Percentiles rank a stretch among this genome's conserved stretches.
phyloP scores from a whole-genome alignment of 2,329 filamentous ascomycete genomes.

The Trichoderma pleuroti region DNA sequence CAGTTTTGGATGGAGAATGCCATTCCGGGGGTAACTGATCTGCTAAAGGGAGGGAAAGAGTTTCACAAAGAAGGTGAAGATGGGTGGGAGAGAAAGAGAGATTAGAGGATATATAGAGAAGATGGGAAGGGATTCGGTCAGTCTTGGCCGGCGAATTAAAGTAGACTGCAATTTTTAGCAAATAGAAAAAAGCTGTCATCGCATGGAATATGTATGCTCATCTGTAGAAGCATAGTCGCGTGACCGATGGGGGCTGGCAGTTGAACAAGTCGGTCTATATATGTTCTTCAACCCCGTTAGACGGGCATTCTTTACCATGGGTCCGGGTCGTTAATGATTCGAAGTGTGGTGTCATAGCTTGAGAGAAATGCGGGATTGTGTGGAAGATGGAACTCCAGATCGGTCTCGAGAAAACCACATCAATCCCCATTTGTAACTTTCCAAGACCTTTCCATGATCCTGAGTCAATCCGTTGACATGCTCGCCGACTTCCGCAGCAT shows the following conservation, averaged over 20 bases:
- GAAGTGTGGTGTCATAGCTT: neutral
- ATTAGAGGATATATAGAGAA: neutral
- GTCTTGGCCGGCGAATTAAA: neutral
- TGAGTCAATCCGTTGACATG: neutral
- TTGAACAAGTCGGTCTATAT: neutral
- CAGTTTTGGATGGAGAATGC: conserved; percentile 17
- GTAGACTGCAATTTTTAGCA: neutral
- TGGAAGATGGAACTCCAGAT: neutral
- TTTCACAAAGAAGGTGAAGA: conserved; percentile 5
- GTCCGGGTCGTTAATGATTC: no score
- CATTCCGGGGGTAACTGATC: neutral
- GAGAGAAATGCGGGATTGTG: neutral
- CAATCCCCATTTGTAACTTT: neutral
- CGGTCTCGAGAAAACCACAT: neutral
- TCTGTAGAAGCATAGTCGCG: neutral
- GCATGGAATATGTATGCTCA: neutral
- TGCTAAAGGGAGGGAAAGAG: neutral
- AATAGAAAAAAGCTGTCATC: neutral
- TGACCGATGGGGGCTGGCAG: neutral
- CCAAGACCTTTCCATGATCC: neutral
- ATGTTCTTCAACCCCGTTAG: neutral
- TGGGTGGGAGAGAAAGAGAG: conserved; percentile 8
- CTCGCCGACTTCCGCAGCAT: neutral
- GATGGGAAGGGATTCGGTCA: no score
- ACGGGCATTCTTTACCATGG: neutral